Percentiles rank a stretch among this genome's conserved stretches.
phyloP scores from a whole-genome alignment of 164 flowering plant genomes.

The Cinnamomum micranthum region DNA sequence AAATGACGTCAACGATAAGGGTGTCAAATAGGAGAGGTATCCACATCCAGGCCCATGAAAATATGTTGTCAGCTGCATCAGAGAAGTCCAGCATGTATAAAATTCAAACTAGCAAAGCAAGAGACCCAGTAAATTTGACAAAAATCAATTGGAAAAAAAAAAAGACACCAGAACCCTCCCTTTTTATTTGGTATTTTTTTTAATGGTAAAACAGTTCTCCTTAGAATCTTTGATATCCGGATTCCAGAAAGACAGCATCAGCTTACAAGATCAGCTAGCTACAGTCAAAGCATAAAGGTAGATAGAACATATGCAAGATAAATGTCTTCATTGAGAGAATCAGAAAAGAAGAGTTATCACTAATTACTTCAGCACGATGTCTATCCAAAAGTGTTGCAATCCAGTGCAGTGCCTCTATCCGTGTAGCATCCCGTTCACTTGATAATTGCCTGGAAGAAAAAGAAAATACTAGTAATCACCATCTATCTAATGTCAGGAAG shows the following conservation, averaged over 20 bases:
- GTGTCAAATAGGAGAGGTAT: too few species aligned
- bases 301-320: neutral
- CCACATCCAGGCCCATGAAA: too few species aligned
- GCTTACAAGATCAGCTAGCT: slow-evolving; percentile 1
- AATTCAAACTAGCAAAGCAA: too few species aligned
- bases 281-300: neutral
- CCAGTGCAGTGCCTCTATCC: slow-evolving; percentile 94
- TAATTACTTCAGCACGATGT: slow-evolving; percentile 76
- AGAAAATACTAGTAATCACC: slow-evolving; percentile 8
- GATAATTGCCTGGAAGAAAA: slow-evolving; percentile 58
- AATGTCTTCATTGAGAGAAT: neutral
- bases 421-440: slow-evolving; percentile 86
- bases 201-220: neutral
- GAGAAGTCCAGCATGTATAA: too few species aligned
- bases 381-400: slow-evolving; percentile 72
- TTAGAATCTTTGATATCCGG: neutral
- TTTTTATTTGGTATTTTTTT: neutral
- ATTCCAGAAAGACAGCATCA: neutral
- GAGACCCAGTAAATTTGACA: too few species aligned
- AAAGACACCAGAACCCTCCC: neutral
- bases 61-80: too few species aligned
- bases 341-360: neutral
- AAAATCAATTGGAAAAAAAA: neutral
- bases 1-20: too few species aligned
- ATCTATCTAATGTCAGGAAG: too few species aligned